Evolutionary conservation across 2,329 filamentous ascomycete species (phyloP).

Genomic region (Botrytis squamosa): DNA sequence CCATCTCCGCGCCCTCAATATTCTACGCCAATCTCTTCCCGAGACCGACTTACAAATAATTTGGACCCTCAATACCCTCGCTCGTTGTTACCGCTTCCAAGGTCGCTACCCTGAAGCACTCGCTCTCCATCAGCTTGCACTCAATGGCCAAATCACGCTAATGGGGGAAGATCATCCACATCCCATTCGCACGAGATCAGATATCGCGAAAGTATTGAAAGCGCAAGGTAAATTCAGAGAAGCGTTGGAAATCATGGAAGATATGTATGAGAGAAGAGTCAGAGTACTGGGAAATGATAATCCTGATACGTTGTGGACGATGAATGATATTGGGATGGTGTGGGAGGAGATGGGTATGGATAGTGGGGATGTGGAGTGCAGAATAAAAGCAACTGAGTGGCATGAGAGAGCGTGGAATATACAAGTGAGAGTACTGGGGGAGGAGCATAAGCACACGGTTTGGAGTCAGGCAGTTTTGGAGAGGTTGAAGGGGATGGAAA

Average conservation of each 20-base stretch:
- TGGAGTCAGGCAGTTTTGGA: neutral
- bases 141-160: neutral
- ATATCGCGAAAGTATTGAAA: constrained; percentile 9
- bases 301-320: constrained; percentile 18
- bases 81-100: constrained; percentile 11
- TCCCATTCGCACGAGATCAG: constrained; percentile 1
- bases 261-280: constrained; percentile 9
- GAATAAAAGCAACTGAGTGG: neutral
- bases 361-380: neutral
- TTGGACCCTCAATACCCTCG: constrained; percentile 15
- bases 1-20: constrained; percentile 13
- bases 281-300: neutral
- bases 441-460: neutral
- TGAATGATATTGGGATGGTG: constrained; percentile 15
- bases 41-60: constrained; percentile 16
- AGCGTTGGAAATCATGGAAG: constrained; percentile 15
- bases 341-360: constrained; percentile 1
- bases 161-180: constrained; percentile 18
- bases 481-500: neutral
- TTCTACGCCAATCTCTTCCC: constrained; percentile 7
- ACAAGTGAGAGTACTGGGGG: neutral
- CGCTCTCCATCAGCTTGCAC: neutral
- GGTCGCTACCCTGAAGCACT: constrained; percentile 13
- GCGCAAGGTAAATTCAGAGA: constrained; percentile 1
- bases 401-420: neutral